Evolutionary conservation across 208 protist species (phyloP).

Genomic region (Wallacemonas sp.): DNA sequence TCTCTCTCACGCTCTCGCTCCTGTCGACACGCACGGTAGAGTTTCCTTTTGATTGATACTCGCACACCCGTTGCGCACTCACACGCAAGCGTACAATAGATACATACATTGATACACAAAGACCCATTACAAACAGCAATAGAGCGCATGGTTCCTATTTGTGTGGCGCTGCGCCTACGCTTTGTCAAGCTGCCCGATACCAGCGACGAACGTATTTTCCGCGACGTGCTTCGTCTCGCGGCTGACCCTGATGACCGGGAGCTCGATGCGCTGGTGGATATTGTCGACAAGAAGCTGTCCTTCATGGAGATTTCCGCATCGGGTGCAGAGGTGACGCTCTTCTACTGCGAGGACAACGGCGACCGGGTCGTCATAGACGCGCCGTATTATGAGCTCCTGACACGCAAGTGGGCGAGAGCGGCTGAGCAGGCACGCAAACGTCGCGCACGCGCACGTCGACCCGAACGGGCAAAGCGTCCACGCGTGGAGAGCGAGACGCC

Average conservation of each 20-base stretch:
- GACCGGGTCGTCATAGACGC: constrained; percentile 84
- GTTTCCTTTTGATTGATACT: no score
- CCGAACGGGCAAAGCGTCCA: neutral
- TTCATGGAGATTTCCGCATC: constrained; percentile 70
- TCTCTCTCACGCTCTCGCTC: no score
- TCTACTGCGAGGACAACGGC: constrained; percentile 48
- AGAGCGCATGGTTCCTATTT: constrained; percentile 1
- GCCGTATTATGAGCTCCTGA: constrained; percentile 56
- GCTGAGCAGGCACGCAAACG: neutral
- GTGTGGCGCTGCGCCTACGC: constrained; percentile 41
- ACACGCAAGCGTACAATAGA: neutral
- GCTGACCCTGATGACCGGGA: constrained; percentile 49
- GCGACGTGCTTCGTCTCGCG: constrained; percentile 41
- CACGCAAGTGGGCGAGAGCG: constrained; percentile 32
- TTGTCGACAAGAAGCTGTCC: constrained; percentile 71
- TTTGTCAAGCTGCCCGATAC: constrained; percentile 70
- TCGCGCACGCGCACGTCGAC: neutral
- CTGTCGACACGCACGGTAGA: no score
- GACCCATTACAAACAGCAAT: neutral
- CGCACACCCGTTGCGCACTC: no score
- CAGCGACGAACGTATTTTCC: constrained; percentile 69
- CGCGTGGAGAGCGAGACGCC: neutral
- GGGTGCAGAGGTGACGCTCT: constrained; percentile 54
- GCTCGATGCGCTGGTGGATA: constrained; percentile 57
- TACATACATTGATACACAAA: neutral